A percentile compares a stretch with the other conserved stretches of the same genome.
phyloP scores from a whole-genome alignment of 202 grass and related monocot genomes.

The Cymbopogon flexuosus region DNA sequence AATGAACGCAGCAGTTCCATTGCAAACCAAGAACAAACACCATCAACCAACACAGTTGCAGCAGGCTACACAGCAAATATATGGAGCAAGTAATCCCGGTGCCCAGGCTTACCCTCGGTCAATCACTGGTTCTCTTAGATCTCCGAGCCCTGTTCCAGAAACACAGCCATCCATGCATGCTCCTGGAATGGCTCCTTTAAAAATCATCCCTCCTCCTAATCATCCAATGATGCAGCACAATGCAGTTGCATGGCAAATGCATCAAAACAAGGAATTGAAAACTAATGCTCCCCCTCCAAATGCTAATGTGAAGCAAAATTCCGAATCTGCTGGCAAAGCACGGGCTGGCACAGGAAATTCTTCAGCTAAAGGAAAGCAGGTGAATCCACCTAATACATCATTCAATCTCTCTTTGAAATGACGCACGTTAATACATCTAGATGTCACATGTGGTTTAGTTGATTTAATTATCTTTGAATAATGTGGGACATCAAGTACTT shows the following conservation, averaged over 20 bases:
- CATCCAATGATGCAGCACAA: conserved; percentile 30
- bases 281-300: conserved; percentile 21
- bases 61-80: conserved; percentile 42
- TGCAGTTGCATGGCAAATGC: conserved; percentile 31
- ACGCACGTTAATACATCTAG: neutral
- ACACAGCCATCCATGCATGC: conserved; percentile 33
- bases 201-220: conserved; percentile 13
- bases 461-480: conserved; percentile 21
- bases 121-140: conserved; percentile 45
- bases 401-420: conserved; percentile 2
- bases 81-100: conserved; percentile 36
- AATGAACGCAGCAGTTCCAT: conserved; percentile 32
- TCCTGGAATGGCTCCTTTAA: conserved; percentile 41
- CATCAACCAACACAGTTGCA: conserved; percentile 37
- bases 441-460: neutral
- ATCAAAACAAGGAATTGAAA: conserved; percentile 49
- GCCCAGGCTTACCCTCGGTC: conserved; percentile 36
- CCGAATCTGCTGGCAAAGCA: conserved; percentile 30
- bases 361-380: conserved; percentile 52
- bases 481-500: neutral
- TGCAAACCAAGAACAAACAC: conserved; percentile 41
- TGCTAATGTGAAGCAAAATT: conserved; percentile 37
- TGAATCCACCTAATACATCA: conserved; percentile 9
- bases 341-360: conserved; percentile 36
- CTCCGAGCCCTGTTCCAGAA: conserved; percentile 22